Percentiles rank a stretch among this genome's conserved stretches.
Conservation (phyloP, 345 rosid species). For the Citrus inodora region DNA sequence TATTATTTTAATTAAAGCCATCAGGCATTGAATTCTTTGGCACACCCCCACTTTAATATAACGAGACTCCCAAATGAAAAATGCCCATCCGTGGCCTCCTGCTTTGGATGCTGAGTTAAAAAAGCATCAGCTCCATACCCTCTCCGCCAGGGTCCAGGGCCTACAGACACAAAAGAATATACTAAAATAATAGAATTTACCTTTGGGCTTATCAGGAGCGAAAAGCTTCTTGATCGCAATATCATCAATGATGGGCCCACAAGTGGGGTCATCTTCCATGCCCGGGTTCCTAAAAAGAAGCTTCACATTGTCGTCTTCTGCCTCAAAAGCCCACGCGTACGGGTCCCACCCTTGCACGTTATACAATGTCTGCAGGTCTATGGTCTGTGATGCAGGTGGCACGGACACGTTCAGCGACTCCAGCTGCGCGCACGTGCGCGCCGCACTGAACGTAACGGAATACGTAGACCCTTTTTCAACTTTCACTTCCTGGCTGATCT, state of each 20-base stretch:
- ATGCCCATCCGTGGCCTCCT: background rate
- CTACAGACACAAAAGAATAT: background rate
- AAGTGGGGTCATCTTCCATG: constrained; percentile 97
- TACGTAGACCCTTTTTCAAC: constrained; percentile 83
- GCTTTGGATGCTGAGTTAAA: background rate
- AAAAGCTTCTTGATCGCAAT: constrained; percentile 87
- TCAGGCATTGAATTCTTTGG: background rate
- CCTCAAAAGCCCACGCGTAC: constrained; percentile 86
- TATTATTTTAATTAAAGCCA: too few species aligned
- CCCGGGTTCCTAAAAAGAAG: constrained; percentile 82
- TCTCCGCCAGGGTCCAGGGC: background rate
- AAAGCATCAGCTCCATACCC: background rate
- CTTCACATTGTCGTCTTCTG: constrained; percentile 47
- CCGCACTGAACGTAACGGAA: constrained; percentile 94
- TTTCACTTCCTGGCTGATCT: constrained; percentile 79
- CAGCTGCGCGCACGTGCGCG: constrained; percentile 97
- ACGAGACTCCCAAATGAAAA: background rate
- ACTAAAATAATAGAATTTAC: constrained; percentile 21
- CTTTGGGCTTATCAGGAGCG: constrained; percentile 70
- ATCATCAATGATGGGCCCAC: constrained; percentile 95
- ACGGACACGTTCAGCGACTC: constrained; percentile 93
- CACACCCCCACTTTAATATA: background rate
- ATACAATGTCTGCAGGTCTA: constrained; percentile 88
- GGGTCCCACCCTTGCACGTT: constrained; percentile 99
- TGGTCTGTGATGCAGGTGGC: constrained; percentile 63